phyloP scores from a whole-genome alignment of 1,284 basidiomycete genomes.

The Melampsora americana region DNA sequence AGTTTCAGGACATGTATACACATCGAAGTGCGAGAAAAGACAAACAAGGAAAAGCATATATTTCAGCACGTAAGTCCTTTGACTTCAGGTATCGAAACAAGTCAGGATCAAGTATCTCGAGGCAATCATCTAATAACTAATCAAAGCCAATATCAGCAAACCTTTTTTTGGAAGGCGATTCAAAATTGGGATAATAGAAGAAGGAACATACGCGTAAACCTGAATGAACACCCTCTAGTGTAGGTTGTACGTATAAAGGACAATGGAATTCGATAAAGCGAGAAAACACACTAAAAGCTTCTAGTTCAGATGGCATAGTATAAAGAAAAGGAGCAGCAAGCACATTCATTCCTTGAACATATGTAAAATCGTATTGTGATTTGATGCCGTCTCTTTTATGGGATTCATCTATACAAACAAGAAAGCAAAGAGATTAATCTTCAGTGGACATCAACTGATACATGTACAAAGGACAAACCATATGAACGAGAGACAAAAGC shows the following conservation, averaged over 20 bases:
- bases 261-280: constrained; percentile 90
- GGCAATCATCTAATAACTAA: constrained; percentile 83
- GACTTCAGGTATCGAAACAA: constrained; percentile 75
- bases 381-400: neutral
- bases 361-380: constrained; percentile 17
- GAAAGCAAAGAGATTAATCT: no score
- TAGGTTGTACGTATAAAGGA: constrained; percentile 91
- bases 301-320: constrained; percentile 88
- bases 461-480: constrained; percentile 58
- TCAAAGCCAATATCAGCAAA: no score
- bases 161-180: no score
- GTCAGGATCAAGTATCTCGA: constrained; percentile 83
- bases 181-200: no score
- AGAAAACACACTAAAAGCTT: constrained; percentile 92
- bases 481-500: constrained; percentile 94
- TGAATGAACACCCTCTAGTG: constrained; percentile 85
- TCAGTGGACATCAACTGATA: no score
- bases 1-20: neutral
- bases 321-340: constrained; percentile 95
- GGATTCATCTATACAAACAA: neutral
- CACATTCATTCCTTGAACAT: constrained; percentile 76
- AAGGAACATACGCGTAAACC: constrained; percentile 70
- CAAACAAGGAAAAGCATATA: constrained; percentile 94
- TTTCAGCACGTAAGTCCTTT: constrained; percentile 93
- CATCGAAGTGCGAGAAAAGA: constrained; percentile 45